Base-by-base conservation (phyloP, 2,329 filamentous ascomycete genomes). In the Colletotrichum gigasporum region DNA sequence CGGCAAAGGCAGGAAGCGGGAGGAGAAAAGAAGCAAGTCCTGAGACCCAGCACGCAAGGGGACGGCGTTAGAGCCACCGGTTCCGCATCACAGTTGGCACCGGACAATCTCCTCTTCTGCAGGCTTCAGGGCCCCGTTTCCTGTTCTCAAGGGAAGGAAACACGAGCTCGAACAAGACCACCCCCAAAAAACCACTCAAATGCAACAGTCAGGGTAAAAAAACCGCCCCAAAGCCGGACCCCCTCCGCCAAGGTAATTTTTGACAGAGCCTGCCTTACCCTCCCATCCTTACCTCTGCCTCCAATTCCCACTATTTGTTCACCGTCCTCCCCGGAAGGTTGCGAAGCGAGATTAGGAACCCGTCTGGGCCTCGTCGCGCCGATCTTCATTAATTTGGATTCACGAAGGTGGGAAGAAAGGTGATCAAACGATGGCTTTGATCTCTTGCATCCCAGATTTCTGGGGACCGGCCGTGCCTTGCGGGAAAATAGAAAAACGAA, bases 331-430 rank as follows among this genome's bases (percentile, higher is more conserved):
- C 50, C 18, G 35, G 39, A 42, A n/a, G n/a, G n/a, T n/a, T 16
- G 11, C 48, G 24, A 61, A 65, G 62, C 62, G 62, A 65, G 34
- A 65, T 65, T 48, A 37, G 34, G 48, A 61, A 22, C 62, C 28
- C 37, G 39, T 50, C 24, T 24, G 22, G 35, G 56, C 34, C 51
- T 44, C 41, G 41, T 39, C 50, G 42, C 42, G 56, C 42, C 34
- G 56, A 62, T 65, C 61, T 37, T 32, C 56, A 54, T 64, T 32
- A 47, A 61, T 47, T 42, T 48, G 48, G 28, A 24, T 44, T 61
- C 34, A 44, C 42, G 14, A 48, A 34, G 37, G 34, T 34, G 34
- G 44, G 14, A 48, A 34, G 37, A 37, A 42, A 41, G 44, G 18
- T 24, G 47, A 39, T 45, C 16, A 59, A 28, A 41, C 14, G 10